Evolutionary conservation across 768 basidiomycete species (phyloP), one percentile per base, ranked within the genome.

Genomic region (Pisolithus marmoratus): DNA sequence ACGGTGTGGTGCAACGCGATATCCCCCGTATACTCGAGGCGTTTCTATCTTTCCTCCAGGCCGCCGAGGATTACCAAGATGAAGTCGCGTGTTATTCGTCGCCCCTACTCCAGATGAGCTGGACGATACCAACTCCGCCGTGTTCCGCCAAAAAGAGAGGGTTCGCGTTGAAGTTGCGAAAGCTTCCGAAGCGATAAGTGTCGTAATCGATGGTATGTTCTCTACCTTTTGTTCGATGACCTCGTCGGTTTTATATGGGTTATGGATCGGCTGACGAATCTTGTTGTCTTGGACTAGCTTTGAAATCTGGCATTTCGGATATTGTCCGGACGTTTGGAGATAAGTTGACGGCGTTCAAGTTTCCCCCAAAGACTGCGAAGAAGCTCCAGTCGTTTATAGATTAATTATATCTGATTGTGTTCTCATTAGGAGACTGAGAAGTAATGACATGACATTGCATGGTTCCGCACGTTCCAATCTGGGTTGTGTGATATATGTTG

Each of bases 1-100:
- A 85, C 61, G 91, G 91, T 20, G 79, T 84, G 31, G 88, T 92
- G 11, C 92, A 94, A 63, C 75, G 87, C 11, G 92, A 94, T 62
- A 88, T 91, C 19, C 86, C 90, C 0, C 83, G 81, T 53, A 82
- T 91, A 26, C 65, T 94, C 3, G 91, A 94, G 64, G 85, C 86
- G 0, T 71, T 93, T 57, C 63, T 87, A 12, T 77, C 77, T 0
- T 87, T 85, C 70, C 74, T 90, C 19, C 63, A 66, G 1, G 85
- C 81, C 1, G 66, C 91, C 19, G 90, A 92, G 57, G 76, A 76
- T 27, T 84, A 84, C 52, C 79, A 82, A 50, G 63, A 58, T 1
- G 81, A 85, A 58, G 64, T 90, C 69, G 67, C 49, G 67, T 72
- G 3, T 57, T 68, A 20, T 70, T n/a, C 54, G 66, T 70, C 4